phyloP scores from a whole-genome alignment of 495 filamentous ascomycete genomes.

The Chaetomium cochliodes region DNA sequence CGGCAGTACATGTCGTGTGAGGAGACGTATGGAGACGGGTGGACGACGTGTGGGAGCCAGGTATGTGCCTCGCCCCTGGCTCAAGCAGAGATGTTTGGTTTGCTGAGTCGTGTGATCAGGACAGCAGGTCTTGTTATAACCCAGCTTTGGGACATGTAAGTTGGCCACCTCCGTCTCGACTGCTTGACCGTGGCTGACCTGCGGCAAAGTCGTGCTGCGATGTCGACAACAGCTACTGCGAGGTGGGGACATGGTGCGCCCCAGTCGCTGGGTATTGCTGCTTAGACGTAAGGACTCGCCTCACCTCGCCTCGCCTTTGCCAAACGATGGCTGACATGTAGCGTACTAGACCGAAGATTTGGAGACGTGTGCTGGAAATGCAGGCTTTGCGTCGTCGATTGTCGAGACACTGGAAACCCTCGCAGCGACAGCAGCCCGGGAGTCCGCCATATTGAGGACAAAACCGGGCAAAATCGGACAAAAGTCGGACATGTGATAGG shows the following conservation, averaged over 20 bases:
- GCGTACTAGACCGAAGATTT: slow-evolving; percentile 41
- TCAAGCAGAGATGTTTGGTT: not conserved
- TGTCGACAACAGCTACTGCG: slow-evolving; percentile 42
- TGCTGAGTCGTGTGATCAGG: not conserved
- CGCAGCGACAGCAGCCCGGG: not conserved
- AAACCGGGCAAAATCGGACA: too few species aligned
- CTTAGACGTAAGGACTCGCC: slow-evolving; percentile 33
- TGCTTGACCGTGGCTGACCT: not conserved
- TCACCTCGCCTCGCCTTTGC: not conserved
- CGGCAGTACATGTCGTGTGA: slow-evolving; percentile 36
- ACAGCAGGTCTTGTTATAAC: slow-evolving; percentile 41
- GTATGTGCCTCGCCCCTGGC: slow-evolving; percentile 10
- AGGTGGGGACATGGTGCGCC: slow-evolving; percentile 40
- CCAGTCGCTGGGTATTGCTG: slow-evolving; percentile 47
- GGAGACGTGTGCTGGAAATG: slow-evolving; percentile 37
- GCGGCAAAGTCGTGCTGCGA: slow-evolving; percentile 39
- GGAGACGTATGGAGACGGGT: slow-evolving; percentile 40
- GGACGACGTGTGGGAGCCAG: slow-evolving; percentile 36
- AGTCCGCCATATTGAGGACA: not conserved
- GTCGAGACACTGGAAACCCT: not conserved
- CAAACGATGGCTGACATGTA: slow-evolving; percentile 18
- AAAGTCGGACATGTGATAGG: not conserved
- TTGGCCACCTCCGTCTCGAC: not conserved
- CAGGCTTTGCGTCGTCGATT: slow-evolving; percentile 36
- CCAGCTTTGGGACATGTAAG: slow-evolving; percentile 38